Conservation (phyloP, 768 basidiomycete species). For the Mycena rebaudengoi region DNA sequence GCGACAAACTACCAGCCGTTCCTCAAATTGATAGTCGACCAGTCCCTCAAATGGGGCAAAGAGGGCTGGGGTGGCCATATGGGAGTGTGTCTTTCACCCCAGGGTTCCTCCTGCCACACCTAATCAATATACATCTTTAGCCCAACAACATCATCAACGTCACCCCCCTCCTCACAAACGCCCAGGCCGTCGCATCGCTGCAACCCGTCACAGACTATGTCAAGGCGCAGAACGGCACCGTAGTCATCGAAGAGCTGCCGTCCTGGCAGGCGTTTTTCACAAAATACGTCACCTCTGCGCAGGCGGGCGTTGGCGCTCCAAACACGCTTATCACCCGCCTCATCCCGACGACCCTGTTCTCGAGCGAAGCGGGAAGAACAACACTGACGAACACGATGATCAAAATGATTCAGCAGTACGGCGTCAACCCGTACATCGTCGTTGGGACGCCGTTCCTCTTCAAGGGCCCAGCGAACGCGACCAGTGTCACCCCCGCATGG, state of each 20-base stretch:
- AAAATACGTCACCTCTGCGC: conserved; percentile 37
- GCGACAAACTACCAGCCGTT: conserved; percentile 31
- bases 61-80: conserved; percentile 50
- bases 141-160: conserved; percentile 37
- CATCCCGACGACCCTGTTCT: conserved; percentile 34
- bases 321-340: conserved; percentile 36
- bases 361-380: conserved; percentile 28
- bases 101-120: neutral
- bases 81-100: conserved; percentile 24
- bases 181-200: conserved; percentile 37
- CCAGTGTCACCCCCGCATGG: conserved; percentile 34
- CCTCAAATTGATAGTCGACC: conserved; percentile 38
- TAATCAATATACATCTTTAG: conserved; percentile 18
- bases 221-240: conserved; percentile 36
- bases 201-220: conserved; percentile 36
- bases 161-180: conserved; percentile 35
- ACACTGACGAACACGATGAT: conserved; percentile 23
- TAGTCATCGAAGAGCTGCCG: conserved; percentile 37
- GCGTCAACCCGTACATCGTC: conserved; percentile 30
- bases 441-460: conserved; percentile 28
- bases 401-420: conserved; percentile 10
- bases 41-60: conserved; percentile 38
- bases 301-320: conserved; percentile 38
- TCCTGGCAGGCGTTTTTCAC: conserved; percentile 43
- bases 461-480: conserved; percentile 24